A percentile compares a stretch with the other conserved stretches of the same genome.
These are phyloP conservation scores for Alternaria metachromatica DNA, from an alignment of 2,329 filamentous ascomycete species.

Conservation along the genomic window DNA sequence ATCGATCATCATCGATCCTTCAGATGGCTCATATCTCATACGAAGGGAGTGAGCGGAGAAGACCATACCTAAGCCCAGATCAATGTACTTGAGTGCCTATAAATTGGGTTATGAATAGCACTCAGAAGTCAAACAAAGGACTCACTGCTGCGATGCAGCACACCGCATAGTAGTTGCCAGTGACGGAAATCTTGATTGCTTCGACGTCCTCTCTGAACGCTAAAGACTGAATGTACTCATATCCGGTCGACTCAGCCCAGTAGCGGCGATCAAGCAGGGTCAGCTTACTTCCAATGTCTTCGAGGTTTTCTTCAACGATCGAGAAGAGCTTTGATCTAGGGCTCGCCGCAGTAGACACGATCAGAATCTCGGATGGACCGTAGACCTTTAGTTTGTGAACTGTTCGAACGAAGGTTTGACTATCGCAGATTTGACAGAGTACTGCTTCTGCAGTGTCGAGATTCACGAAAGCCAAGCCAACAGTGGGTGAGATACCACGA, in stretches of 20 bases:
- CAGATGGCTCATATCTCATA: constrained; percentile 84
- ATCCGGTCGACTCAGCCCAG: constrained; percentile 80
- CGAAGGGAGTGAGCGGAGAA: constrained; percentile 83
- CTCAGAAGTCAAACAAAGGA: constrained; percentile 55
- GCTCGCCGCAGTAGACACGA: constrained; percentile 75
- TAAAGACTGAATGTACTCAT: constrained; percentile 79
- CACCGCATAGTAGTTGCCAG: constrained; percentile 85
- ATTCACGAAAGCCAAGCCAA: constrained; percentile 88
- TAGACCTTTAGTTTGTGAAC: constrained; percentile 85
- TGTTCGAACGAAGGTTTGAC: constrained; percentile 87
- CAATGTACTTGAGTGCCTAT: constrained; percentile 81
- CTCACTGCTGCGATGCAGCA: constrained; percentile 85
- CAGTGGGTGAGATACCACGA: constrained; percentile 81
- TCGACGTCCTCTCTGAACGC: constrained; percentile 82
- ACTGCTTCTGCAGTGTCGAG: constrained; percentile 82
- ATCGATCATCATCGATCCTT: constrained; percentile 96
- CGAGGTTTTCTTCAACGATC: constrained; percentile 75
- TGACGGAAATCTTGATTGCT: constrained; percentile 77
- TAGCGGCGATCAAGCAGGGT: constrained; percentile 75
- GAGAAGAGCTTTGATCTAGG: constrained; percentile 75
- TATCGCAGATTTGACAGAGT: constrained; percentile 90
- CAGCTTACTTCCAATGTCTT: constrained; percentile 63
- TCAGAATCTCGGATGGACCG: constrained; percentile 78
- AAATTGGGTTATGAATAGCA: constrained; percentile 5
- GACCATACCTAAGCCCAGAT: constrained; percentile 69